Base-by-base conservation (phyloP, 768 basidiomycete genomes). In the Phanerochaete carnosa region DNA sequence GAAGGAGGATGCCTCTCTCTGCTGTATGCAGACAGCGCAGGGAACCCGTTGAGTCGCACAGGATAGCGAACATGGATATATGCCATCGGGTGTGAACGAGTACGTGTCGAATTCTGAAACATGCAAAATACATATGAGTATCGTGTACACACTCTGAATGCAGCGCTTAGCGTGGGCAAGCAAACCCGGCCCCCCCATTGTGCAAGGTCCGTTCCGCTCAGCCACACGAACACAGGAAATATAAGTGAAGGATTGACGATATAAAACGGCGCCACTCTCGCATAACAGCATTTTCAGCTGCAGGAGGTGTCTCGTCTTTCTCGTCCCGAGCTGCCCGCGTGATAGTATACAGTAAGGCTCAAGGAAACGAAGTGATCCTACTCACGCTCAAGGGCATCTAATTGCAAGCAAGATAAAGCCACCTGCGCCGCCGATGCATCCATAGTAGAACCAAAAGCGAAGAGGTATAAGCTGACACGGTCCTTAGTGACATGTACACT, bases 361-460 rank as follows among this genome's bases (percentile, higher is more conserved):
- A 4, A 19, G 19, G 4, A 19, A 43, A 4, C 8, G 19, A 43
- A 19, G 4, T 19, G 39, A 43, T 9, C 16, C 52, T 33, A 77
- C 85, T 73, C 69, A 88, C 88, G 72, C 55, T 70, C 69, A 54
- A 90, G 73, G 2, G 78, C 81, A 55, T 84, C 80, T 39, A 87
- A 74, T 29, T 73, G 67, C 29, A 87, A 68, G 16, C 64, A 62
- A 60, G 66, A 67, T 43, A 87, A 70, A 23, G 68, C 52, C 28
- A 68, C 64, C 13, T 74, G 69, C 37, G 73, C 71, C 29, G 70
- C 60, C 25, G 73, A 71, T 33, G 70, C 62, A 16, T 62, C 58
- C 50, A 76, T 74, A 2, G 66, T 60, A 28, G 80, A 73, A 19
- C 77, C 75, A 29, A 89, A 70, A 16, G 73, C 71, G 69, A 89